Evolutionary conservation across 2,329 filamentous ascomycete genomes (phyloP).

Genomic region (Scleromitrula shiraiana): DNA sequence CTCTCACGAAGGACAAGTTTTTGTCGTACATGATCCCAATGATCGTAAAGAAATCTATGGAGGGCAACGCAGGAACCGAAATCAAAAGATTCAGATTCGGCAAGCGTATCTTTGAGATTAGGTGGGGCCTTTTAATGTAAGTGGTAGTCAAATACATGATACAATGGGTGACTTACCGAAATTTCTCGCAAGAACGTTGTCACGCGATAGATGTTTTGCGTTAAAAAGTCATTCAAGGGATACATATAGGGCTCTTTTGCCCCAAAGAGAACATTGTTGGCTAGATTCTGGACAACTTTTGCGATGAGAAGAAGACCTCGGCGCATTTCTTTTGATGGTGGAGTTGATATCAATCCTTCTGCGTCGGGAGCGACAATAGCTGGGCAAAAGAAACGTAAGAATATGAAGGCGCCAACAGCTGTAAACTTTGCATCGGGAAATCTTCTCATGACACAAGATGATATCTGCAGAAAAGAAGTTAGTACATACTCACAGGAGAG

Average conservation of each 20-base stretch:
- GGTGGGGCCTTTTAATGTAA: slow-evolving; percentile 37
- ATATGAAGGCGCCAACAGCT: slow-evolving; percentile 63
- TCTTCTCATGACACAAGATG: slow-evolving; percentile 51
- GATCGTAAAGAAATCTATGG: slow-evolving; percentile 62
- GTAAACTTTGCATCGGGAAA: slow-evolving; percentile 67
- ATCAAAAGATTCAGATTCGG: slow-evolving; percentile 49
- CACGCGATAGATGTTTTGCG: slow-evolving; percentile 59
- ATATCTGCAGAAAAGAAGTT: slow-evolving; percentile 41
- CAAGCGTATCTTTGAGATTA: slow-evolving; percentile 36
- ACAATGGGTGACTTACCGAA: slow-evolving; percentile 41
- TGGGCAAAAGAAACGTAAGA: slow-evolving; percentile 64
- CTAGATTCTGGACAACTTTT: slow-evolving; percentile 63
- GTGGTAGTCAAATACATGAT: background rate
- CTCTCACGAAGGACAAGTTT: slow-evolving; percentile 53
- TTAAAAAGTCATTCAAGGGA: slow-evolving; percentile 59
- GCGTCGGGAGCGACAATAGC: slow-evolving; percentile 63
- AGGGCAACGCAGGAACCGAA: slow-evolving; percentile 64
- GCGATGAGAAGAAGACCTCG: slow-evolving; percentile 60
- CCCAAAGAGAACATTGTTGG: slow-evolving; percentile 64
- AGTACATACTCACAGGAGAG: background rate
- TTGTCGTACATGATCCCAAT: slow-evolving; percentile 63
- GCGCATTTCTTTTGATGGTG: slow-evolving; percentile 61
- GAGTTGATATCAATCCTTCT: slow-evolving; percentile 52
- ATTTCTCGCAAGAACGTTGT: slow-evolving; percentile 61
- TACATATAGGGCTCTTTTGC: slow-evolving; percentile 69